These are phyloP conservation scores for Acer campestre DNA, from an alignment of 345 rosid species.

Conservation along the genomic window DNA sequence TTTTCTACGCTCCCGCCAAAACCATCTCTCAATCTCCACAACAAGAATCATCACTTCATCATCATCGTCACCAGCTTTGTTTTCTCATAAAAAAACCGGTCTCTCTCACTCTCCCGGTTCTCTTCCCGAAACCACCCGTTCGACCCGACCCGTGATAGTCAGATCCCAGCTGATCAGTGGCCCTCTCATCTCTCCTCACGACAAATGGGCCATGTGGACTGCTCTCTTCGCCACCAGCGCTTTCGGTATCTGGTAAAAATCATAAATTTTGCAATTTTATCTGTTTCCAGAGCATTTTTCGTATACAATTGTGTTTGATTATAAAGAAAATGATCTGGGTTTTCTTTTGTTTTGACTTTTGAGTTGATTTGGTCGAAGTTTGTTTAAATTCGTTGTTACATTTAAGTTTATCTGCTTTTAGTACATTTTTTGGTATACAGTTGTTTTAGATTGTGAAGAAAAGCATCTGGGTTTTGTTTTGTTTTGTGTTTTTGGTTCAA, in stretches of 20 bases:
- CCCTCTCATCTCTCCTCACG: constrained; percentile 72
- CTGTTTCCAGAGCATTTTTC: background rate
- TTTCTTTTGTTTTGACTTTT: background rate
- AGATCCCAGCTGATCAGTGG: constrained; percentile 50
- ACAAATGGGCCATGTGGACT: constrained; percentile 87
- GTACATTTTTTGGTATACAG: background rate
- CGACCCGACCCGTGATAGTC: constrained; percentile 42
- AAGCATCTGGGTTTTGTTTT: background rate
- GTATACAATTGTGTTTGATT: background rate
- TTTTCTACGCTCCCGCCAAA: constrained; percentile 25
- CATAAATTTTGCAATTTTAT: background rate
- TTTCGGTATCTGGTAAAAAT: constrained; percentile 74
- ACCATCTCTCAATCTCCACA: constrained; percentile 20
- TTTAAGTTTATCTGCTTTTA: background rate
- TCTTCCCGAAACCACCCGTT: constrained; percentile 8
- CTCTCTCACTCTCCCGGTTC: constrained; percentile 34
- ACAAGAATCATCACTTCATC: constrained; percentile 14
- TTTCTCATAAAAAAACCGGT: constrained; percentile 18
- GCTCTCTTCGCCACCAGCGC: constrained; percentile 77
- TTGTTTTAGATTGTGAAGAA: no score
- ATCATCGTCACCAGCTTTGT: constrained; percentile 12
- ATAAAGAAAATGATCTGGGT: background rate
- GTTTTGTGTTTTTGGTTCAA: background rate
- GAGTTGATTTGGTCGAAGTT: background rate
- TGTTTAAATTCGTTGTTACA: background rate